A percentile compares a stretch with the other conserved stretches of the same genome.
Conservation (phyloP, 2,329 filamentous ascomycete species). For the Ascochyta fabae region DNA sequence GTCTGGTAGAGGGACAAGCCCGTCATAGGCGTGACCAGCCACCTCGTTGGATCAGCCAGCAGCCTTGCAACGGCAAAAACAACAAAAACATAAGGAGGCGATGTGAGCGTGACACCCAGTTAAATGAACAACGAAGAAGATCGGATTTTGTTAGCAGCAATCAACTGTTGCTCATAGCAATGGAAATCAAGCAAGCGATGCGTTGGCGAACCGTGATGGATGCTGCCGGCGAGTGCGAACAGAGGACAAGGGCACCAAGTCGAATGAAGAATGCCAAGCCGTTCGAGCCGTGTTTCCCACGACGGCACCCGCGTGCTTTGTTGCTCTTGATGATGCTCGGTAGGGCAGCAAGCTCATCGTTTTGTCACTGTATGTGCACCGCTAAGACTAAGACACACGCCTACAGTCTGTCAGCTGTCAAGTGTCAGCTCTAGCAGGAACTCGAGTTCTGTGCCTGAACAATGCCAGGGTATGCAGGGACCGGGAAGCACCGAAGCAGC, state of each 20-base stretch:
- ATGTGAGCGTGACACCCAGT: neutral
- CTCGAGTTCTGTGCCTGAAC: slow-evolving; percentile 13
- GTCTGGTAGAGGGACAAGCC: neutral
- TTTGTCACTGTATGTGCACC: neutral
- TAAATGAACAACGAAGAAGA: neutral
- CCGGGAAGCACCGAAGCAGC: slow-evolving; percentile 10
- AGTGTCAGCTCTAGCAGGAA: slow-evolving; percentile 5
- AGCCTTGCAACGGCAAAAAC: neutral
- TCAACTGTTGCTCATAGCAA: neutral
- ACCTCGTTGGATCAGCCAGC: neutral
- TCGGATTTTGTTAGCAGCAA: neutral
- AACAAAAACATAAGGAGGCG: neutral
- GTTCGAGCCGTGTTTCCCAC: slow-evolving; percentile 9
- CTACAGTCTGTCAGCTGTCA: neutral
- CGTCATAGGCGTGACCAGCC: slow-evolving; percentile 4
- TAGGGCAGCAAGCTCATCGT: neutral
- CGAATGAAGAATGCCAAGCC: slow-evolving; percentile 13
- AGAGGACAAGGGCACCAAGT: slow-evolving; percentile 12
- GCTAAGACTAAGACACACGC: neutral
- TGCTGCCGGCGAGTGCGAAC: slow-evolving; percentile 1
- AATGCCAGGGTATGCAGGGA: slow-evolving; percentile 7
- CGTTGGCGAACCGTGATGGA: slow-evolving; percentile 10
- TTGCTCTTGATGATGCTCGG: neutral
- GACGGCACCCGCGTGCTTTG: neutral
- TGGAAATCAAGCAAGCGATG: neutral